Evolutionary conservation across 2,329 filamentous ascomycete genomes (phyloP), one percentile per base, ranked within the genome.

Genomic region (Clarireedia sp.): DNA sequence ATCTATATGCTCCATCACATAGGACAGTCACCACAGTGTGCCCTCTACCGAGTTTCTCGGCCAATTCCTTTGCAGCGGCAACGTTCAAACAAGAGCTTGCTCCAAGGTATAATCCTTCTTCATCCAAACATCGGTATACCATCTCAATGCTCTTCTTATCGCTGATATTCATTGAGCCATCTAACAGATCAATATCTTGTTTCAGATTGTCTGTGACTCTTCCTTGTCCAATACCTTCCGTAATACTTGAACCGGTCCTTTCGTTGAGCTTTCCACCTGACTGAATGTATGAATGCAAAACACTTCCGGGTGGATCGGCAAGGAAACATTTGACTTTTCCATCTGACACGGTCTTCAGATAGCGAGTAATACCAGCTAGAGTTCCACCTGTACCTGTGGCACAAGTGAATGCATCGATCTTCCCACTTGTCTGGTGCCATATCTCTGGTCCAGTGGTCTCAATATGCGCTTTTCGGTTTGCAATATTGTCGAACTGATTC

Each of bases 401-500:
- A 72, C 92, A 97, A 2, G 90, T 96, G 67, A 99, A 99, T 4
- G 91, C 94, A 70, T 97, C 90, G 21, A 99, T 74, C 61, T 85
- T 85, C 37, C 94, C 92, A 2, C 70, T 74, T 0, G 94, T 97
- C 77, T 99, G 94, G 26, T 84, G 76, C 94, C 94, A 99, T 69
- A 99, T 96, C 74, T 99, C 94, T 0, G 94, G 94, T 0, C 94
- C 94, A 0, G 94, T 99, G 2, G 92, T 97, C 76, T 96, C 92
- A 64, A 97, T 86, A 70, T 99, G 94, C 48, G 94, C 94, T 67
- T 88, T 85, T 51, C 94, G 81, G 73, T 99, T 99, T 52, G 94
- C 94, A 51, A 80, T 84, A 75, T 99, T 99, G 71, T 99, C 94
- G 74, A 99, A 99, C 74, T 99, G 94, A 73, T 99, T 95, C 45